A percentile compares a stretch with the other conserved stretches of the same genome.
Evolutionary conservation across 2,329 filamentous ascomycete genomes (phyloP).

Genomic region (Fusarium torulosum): DNA sequence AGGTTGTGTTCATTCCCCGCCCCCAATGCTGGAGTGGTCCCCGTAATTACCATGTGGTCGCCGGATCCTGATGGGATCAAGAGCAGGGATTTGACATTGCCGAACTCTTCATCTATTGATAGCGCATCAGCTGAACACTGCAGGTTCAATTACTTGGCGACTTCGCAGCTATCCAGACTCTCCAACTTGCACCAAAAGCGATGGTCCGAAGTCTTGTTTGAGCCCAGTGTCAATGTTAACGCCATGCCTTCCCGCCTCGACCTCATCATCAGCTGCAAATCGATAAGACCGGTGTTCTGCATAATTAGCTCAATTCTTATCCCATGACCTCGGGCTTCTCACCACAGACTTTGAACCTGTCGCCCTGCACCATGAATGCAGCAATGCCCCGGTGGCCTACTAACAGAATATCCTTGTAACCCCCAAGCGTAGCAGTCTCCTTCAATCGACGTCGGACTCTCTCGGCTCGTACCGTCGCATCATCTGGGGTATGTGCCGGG

Average conservation of each 20-base stretch:
- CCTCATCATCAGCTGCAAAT: slow-evolving; percentile 26
- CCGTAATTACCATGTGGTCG: slow-evolving; percentile 1
- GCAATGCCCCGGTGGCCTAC: slow-evolving; percentile 41
- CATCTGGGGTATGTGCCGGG: slow-evolving; percentile 23
- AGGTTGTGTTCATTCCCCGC: too few relatives aligned
- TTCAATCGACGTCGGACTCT: slow-evolving; percentile 33
- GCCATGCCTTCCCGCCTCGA: slow-evolving; percentile 6
- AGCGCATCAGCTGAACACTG: neutral
- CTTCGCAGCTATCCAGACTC: neutral
- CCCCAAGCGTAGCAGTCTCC: slow-evolving; percentile 8
- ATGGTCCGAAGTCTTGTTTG: slow-evolving; percentile 41
- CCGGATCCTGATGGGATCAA: neutral
- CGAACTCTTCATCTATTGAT: slow-evolving; percentile 5
- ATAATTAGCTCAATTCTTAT: neutral
- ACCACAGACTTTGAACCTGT: slow-evolving; percentile 40
- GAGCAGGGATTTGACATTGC: neutral
- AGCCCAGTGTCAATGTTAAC: slow-evolving; percentile 30
- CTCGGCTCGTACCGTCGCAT: slow-evolving; percentile 37
- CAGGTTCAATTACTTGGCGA: neutral
- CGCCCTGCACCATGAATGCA: slow-evolving; percentile 39
- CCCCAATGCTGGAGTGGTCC: neutral
- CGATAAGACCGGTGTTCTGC: slow-evolving; percentile 36
- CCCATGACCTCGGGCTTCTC: neutral
- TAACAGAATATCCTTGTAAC: slow-evolving; percentile 37
- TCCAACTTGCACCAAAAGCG: slow-evolving; percentile 15